phyloP scores from a whole-genome alignment of 2,329 filamentous ascomycete genomes.

The Stylonectria norvegica region DNA sequence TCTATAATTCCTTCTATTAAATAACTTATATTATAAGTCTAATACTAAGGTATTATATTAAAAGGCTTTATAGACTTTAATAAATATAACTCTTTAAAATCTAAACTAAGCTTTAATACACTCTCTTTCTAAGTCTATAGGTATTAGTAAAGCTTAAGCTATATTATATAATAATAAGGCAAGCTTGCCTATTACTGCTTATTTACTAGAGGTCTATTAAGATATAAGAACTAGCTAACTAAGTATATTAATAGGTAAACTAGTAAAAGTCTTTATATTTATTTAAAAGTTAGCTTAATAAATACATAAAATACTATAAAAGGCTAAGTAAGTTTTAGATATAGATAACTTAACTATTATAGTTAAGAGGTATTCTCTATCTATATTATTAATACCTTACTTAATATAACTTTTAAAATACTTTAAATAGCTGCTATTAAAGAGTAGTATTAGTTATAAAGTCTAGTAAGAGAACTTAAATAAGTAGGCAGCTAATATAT shows the following conservation, averaged over 20 bases:
- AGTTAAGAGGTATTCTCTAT: not conserved
- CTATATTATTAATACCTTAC: not conserved
- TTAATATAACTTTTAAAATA: not conserved
- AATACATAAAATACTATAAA: not conserved
- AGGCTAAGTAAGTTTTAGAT: not conserved
- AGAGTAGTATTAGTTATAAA: not conserved
- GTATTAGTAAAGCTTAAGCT: not conserved
- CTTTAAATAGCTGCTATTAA: not conserved
- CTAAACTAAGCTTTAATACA: not conserved
- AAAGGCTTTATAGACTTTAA: too few species aligned
- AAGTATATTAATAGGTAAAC: too few species aligned
- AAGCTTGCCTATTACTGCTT: too few species aligned
- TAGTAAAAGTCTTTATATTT: too few species aligned
- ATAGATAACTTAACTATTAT: not conserved
- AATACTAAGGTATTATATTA: not conserved
- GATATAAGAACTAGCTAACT: too few species aligned
- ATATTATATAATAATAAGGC: not conserved
- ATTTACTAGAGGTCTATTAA: too few species aligned
- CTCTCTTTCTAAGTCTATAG: not conserved
- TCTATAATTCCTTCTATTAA: not conserved
- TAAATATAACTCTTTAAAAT: not conserved
- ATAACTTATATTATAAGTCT: constrained; percentile 4
- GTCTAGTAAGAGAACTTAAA: not conserved
- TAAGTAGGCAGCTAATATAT: not conserved
- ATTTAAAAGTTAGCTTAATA: not conserved